These are phyloP conservation scores for Globisporangium megalacanthum DNA, from an alignment of 352 stramenopile species.

Conservation along the genomic window DNA sequence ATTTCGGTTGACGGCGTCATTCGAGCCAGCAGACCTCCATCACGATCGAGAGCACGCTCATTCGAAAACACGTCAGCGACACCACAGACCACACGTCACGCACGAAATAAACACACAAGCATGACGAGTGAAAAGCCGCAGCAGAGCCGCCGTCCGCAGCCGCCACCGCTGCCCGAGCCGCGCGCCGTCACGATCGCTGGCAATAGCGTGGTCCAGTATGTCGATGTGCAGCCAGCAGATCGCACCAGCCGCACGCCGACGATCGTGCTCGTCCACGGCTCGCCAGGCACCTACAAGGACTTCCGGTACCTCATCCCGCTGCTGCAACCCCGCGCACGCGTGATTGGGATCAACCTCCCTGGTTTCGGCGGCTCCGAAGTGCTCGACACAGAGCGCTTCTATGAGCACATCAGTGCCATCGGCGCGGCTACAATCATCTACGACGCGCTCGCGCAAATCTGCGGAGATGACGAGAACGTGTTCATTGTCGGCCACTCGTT, in stretches of 20 bases:
- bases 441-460: constrained; percentile 32
- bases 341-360: constrained; percentile 57
- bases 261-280: constrained; percentile 60
- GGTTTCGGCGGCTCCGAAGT: constrained; percentile 44
- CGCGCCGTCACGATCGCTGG: constrained; percentile 10
- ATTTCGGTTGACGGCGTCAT: too few species aligned
- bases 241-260: constrained; percentile 12
- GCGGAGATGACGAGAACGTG: constrained; percentile 13
- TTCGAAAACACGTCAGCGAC: too few species aligned
- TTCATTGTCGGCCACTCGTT: constrained; percentile 12
- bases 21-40: too few species aligned
- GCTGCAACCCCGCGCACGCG: constrained; percentile 31
- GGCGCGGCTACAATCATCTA: constrained; percentile 28
- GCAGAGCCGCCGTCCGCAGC: neutral
- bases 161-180: neutral
- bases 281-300: constrained; percentile 55
- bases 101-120: too few species aligned
- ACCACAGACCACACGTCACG: too few species aligned
- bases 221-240: constrained; percentile 18
- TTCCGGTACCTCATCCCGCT: constrained; percentile 61
- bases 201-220: constrained; percentile 37
- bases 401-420: constrained; percentile 40
- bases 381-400: constrained; percentile 33
- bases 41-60: too few species aligned
- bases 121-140: too few species aligned